Percentiles rank a stretch among this genome's conserved stretches.
Conservation (phyloP, 2,329 filamentous ascomycete species). For the Aspergillus fumigatus region DNA sequence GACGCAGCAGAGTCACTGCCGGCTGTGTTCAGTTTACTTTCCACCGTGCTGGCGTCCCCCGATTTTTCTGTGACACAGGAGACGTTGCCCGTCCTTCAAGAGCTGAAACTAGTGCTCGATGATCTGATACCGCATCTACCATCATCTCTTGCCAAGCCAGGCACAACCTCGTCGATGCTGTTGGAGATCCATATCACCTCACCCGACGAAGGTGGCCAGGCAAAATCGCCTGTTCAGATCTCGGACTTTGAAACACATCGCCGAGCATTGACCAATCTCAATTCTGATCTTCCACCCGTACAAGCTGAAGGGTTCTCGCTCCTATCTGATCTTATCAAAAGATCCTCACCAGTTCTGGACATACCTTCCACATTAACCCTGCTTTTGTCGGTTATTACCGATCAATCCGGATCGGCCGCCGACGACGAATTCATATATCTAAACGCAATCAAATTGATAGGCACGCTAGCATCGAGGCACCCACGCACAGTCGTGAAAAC, state of each 20-base stretch:
- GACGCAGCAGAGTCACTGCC: conserved; percentile 36
- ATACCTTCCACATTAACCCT: conserved; percentile 40
- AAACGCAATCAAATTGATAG: conserved; percentile 40
- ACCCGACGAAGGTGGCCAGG: conserved; percentile 18
- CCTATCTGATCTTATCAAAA: conserved; percentile 36
- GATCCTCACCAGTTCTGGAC: conserved; percentile 40
- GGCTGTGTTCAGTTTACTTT: conserved; percentile 40
- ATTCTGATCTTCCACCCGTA: conserved; percentile 38
- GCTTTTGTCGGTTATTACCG: conserved; percentile 37
- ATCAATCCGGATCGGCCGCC: conserved; percentile 24
- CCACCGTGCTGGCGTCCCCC: conserved; percentile 39
- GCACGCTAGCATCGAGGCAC: conserved; percentile 37
- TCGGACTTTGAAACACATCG: conserved; percentile 39
- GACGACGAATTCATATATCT: conserved; percentile 43
- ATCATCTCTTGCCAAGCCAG: conserved; percentile 30
- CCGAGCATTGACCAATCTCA: conserved; percentile 38
- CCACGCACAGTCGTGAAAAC: conserved; percentile 39
- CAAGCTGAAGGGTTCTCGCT: conserved; percentile 42
- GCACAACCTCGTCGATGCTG: conserved; percentile 40
- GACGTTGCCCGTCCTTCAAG: conserved; percentile 25
- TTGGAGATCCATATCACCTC: conserved; percentile 37
- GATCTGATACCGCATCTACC: conserved; percentile 32
- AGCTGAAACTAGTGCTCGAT: conserved; percentile 34
- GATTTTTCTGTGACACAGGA: conserved; percentile 33
- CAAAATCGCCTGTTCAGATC: conserved; percentile 21